Base-by-base conservation (phyloP, 2,329 filamentous ascomycete species). In the Myriangium duriaei region DNA sequence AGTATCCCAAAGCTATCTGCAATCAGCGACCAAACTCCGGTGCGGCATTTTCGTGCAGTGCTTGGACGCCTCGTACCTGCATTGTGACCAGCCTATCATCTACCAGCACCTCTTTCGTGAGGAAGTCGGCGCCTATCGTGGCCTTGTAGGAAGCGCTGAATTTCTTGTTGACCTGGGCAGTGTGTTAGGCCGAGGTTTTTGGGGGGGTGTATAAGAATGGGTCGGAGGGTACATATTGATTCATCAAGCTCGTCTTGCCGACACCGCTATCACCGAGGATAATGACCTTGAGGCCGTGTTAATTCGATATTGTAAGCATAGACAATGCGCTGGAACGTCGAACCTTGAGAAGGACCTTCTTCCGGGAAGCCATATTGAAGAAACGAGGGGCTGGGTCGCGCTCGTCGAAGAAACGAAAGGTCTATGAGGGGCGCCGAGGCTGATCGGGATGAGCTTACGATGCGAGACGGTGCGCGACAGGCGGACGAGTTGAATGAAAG, bases 221-320 rank as follows among this genome's bases (percentile, higher is more conserved):
- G n/a, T n/a, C n/a, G n/a, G n/a, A n/a, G n/a, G 82, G 62, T 77
- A 96, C 91, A 83, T 96, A 98, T 96, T 98, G 91, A 69, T 98
- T 98, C 91, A 98, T 98, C 75, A 98, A 78, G 65, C 86, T 95
- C 45, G 91, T 98, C 74, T 98, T 98, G 61, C 91, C 91, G 46
- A 98, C 91, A 67, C 91, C 91, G 64, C 88, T 96, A 64, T 98
- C 91, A 53, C 91, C 91, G 52, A 98, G 79, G 65, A 98, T 96
- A 57, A 98, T 98, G 57, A 98, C 87, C 88, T 96, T 54, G 26
- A 28, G 19, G 33, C 16, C 5, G 11, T 4, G 18, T 32, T 5
- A 7, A 26, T 18, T n/a, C n/a, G n/a, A n/a, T n/a, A 19, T 15
- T 17, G 24, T 21, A 15, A 33, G 14, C 12, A 12, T 30, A 11